Evolutionary conservation across 2,329 filamentous ascomycete species (phyloP), one percentile per base, ranked within the genome.

Genomic region (Diaporthe sp.): DNA sequence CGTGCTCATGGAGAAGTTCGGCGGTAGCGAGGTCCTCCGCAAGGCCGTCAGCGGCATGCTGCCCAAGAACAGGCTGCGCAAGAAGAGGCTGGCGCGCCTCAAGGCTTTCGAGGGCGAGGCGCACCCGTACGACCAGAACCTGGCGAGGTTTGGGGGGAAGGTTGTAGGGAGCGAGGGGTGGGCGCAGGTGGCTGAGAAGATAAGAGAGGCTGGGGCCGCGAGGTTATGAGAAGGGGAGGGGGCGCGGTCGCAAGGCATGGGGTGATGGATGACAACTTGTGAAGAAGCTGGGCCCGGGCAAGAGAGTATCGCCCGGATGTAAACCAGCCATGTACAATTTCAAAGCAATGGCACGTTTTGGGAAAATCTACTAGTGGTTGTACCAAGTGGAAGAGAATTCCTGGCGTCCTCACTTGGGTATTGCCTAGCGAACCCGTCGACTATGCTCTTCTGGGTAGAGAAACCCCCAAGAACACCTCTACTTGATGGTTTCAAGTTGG

Each of bases 1-100:
- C 82, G 91, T 92, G 79, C 91, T 99, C 88, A 97, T 98, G 89
- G 93, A 91, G 81, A 98, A 98, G 89, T 94, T 95, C 88, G 97
- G 97, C 78, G 97, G 97, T 68, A 93, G 93, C 51, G 97, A 99
- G 89, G 93, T 99, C 51, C 85, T 99, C 83, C 90, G 95, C 81
- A 94, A 95, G 84, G 97, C 97, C 1, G 97, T 99, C 55, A 94
- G 94, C 82, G 97, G 97, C 67, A 99, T 99, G 97, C 86, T 99
- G 85, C 97, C 97, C 72, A 99, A 99, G 91, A 99, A 99, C 86
- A 88, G 96, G 81, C 86, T 99, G 82, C 89, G 96, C 80, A 95
- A 98, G 84, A 94, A 95, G 88, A 88, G 97, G 78, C 87, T 99
- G 86, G 95, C 93, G 51, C 89, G 97, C 80, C 86, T 99, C 83